Base-by-base conservation (phyloP, 768 basidiomycete species). In the Calocybe cyanea region DNA sequence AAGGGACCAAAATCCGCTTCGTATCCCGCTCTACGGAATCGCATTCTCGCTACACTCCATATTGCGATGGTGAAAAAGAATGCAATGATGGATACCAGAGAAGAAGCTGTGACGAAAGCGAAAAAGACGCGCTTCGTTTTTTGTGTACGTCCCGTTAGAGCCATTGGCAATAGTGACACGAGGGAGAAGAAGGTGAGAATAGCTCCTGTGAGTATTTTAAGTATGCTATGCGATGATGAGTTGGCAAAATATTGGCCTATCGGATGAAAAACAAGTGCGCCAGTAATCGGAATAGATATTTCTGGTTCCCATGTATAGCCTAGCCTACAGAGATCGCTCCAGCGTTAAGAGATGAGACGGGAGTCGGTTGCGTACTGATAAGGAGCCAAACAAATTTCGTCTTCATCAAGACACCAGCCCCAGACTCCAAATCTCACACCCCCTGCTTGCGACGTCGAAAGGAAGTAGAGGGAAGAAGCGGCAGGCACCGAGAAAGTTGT, bases 351-450 rank as follows among this genome's bases (percentile, higher is more conserved):
- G 15, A 17, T 17, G 17, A 7, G 6, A 23, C 7, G 19, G 2
- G 10, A 38, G 20, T 17, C 2, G 2, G 14, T 47, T 60, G 31
- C 48, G n/a, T 45, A 70, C 68, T 62, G 58, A 15, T 57, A 42
- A 35, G 63, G 58, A 20, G 45, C 37, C 8, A 51, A 59, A 51
- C 67, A 70, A 8, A 57, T 46, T 18, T 46, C 50, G 30, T 64
- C 63, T 34, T 57, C 51, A 34, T 66, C 65, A 15, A 68, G 52
- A 56, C 70, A 72, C 70, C 70, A 71, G 30, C 69, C 71, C 69
- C 69, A 72, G 41, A 65, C 54, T 1, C 71, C 71, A 48, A 71
- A 71, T 21, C 59, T 53, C n/a, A 71, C 67, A 8, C 71, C 71
- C 34, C 61, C 61, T 2, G 64, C 68, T 49, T 71, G 62, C 7